Evolutionary conservation across 306 rosid species (phyloP).

Genomic region (Sphenostylis stenocarpa): DNA sequence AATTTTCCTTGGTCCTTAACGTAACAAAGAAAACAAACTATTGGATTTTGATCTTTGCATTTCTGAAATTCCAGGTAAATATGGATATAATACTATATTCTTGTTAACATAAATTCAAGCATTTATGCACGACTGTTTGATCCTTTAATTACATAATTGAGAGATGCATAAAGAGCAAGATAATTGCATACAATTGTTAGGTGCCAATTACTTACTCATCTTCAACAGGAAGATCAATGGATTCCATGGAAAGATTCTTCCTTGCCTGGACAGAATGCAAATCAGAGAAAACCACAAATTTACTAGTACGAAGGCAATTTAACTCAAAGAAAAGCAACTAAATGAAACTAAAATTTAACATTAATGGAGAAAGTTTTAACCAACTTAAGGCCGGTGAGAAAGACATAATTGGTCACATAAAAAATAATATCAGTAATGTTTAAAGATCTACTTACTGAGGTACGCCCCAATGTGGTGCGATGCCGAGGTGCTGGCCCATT

Average conservation of each 20-base stretch:
- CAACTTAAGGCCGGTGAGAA: constrained; percentile 25
- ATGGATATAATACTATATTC: background rate
- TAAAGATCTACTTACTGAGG: constrained; percentile 65
- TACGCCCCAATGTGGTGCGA: constrained; percentile 61
- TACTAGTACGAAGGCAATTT: constrained; percentile 8
- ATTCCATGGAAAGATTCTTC: constrained; percentile 96
- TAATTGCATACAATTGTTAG: constrained; percentile 26
- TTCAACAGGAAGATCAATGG: constrained; percentile 53
- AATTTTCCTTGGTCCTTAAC: constrained; percentile 15
- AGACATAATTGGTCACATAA: constrained; percentile 18
- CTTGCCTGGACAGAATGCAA: constrained; percentile 61
- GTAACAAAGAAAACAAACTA: background rate
- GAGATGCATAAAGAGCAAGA: background rate
- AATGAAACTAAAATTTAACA: constrained; percentile 5
- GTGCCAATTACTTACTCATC: constrained; percentile 76
- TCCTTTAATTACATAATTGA: background rate
- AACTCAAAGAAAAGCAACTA: constrained; percentile 15
- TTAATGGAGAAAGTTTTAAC: background rate
- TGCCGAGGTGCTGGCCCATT: constrained; percentile 47
- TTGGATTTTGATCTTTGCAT: background rate
- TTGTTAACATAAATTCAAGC: background rate
- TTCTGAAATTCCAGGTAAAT: background rate
- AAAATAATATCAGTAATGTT: constrained; percentile 14
- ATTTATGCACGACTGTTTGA: background rate
- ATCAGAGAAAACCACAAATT: constrained; percentile 14